Evolutionary conservation across 176 grass and related monocot species (phyloP), one percentile per base, ranked within the genome.

Genomic region (Triticum urartu): DNA sequence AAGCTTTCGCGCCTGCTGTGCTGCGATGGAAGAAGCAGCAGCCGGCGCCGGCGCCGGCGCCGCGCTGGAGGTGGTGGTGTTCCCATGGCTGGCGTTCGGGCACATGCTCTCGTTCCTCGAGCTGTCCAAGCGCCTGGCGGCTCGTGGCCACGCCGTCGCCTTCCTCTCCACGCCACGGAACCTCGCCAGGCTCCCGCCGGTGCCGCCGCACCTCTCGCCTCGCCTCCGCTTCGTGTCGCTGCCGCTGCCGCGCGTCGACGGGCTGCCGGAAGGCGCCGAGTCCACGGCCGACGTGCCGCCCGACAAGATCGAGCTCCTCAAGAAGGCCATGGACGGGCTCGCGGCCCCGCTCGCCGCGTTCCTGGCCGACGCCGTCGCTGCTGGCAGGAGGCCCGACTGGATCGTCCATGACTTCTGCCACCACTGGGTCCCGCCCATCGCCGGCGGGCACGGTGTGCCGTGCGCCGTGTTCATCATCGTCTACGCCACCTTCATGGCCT

Each of bases 31-130:
- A 30, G 28, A 30, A 30, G 28, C 28, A 2, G 28, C 28, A 30
- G 28, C 28, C 28, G 28, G 28, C 28, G 28, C 8, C 34, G 34
- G 3, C 28, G 26, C 33, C 67, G 33, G 1, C 21, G 38, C 8
- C 68, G 18, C 1, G 8, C 20, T 38, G 34, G 34, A 70, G 45
- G 52, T 90, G 48, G 77, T 87, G 47, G 15, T 88, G 63, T 90
- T 93, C 79, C 91, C 91, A 2, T 93, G 91, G 91, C 74, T 90
- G 63, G 88, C 91, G 40, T 90, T 93, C 83, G 91, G 88, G 63
- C 91, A 93, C 81, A 39, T 93, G 81, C 60, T 93, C 34, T 85
- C 88, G 11, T 90, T 73, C 72, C 48, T 88, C 11, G 85, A 90
- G 76, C 85, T 90, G 47, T 90, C 64, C 68, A 93, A 90, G 77